Evolutionary conservation across 2,329 filamentous ascomycete genomes (phyloP).

Genomic region (Capronia coronata): DNA sequence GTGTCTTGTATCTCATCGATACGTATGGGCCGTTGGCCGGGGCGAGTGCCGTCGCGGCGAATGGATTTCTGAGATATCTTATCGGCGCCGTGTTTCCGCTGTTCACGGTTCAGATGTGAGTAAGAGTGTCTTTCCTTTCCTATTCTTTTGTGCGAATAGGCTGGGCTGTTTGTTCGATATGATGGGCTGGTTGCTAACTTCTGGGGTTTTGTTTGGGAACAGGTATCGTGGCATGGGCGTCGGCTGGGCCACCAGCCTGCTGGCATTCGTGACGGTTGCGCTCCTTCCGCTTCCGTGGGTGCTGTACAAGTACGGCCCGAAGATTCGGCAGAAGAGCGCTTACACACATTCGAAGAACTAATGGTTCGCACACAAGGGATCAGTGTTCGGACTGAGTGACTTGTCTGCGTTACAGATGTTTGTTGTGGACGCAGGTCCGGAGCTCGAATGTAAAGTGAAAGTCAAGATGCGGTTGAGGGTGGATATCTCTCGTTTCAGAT

Average conservation of each 20-base stretch:
- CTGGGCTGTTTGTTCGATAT: no score
- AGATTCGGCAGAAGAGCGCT: slow-evolving; percentile 36
- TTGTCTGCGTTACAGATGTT: no score
- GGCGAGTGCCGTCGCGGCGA: slow-evolving; percentile 33
- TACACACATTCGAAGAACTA: slow-evolving; percentile 26
- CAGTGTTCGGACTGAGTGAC: no score
- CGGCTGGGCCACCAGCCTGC: slow-evolving; percentile 33
- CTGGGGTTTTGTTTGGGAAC: not conserved
- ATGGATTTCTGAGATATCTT: slow-evolving; percentile 32
- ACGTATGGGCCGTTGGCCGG: slow-evolving; percentile 30
- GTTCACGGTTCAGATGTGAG: slow-evolving; percentile 34
- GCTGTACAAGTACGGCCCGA: slow-evolving; percentile 39
- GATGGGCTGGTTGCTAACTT: no score
- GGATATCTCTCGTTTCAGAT: no score
- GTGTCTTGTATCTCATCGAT: slow-evolving; percentile 31
- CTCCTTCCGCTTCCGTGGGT: slow-evolving; percentile 41
- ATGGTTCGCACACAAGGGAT: no score
- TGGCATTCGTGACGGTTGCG: slow-evolving; percentile 32
- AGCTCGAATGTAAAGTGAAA: no score
- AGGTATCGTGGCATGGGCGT: slow-evolving; percentile 31
- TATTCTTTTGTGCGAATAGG: no score
- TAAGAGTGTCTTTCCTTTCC: not conserved
- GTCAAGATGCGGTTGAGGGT: no score
- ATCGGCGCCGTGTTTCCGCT: slow-evolving; percentile 35
- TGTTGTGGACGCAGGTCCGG: no score